Evolutionary conservation across 331 rosid genomes (phyloP), one percentile per base, ranked within the genome.

Genomic region (Malus hybrid): DNA sequence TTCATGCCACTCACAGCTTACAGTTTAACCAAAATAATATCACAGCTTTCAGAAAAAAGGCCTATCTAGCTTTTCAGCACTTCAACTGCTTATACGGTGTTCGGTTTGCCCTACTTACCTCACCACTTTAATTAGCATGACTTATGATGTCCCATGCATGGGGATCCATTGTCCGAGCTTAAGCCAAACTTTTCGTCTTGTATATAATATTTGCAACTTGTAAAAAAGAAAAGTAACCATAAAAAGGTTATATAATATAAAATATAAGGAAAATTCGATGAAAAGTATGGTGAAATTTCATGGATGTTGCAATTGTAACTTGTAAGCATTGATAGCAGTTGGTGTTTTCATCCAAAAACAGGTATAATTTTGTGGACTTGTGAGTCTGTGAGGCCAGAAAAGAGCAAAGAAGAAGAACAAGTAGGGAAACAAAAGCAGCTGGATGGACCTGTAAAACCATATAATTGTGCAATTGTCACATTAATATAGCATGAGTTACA

Each of bases 361-460:
- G 63, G 16, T 22, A 22, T 20, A 10, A 58, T 58, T 26, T 10
- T 20, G 28, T 58, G 2, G 66, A 39, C 30, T 13, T 56, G 66
- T 26, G 33, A 69, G n/a, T 15, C 9, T 50, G 19, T 15, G 56
- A 50, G n/a, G 56, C 0, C 56, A 50, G 56, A 6, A 50, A 15
- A 15, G n/a, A 50, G 56, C 29, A 34, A 13, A 7, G 32, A 3
- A 42, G 14, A 14, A 56, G 1, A 3, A 18, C 33, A 44, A n/a
- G 55, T 48, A 32, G 32, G 64, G 22, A 52, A 34, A 52, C 60
- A 74, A 16, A 63, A 62, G 66, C 72, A 75, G 76, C 84, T 75
- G 80, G 64, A 19, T 68, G 63, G 42, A 75, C 77, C 80, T 75
- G 77, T 68, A 39, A 75, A 26, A 14, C 78, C 84, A 80, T 62